Percentiles rank a stretch among this genome's conserved stretches.
Evolutionary conservation across 345 rosid genomes (phyloP).

Genomic region (Ricinus communis): DNA sequence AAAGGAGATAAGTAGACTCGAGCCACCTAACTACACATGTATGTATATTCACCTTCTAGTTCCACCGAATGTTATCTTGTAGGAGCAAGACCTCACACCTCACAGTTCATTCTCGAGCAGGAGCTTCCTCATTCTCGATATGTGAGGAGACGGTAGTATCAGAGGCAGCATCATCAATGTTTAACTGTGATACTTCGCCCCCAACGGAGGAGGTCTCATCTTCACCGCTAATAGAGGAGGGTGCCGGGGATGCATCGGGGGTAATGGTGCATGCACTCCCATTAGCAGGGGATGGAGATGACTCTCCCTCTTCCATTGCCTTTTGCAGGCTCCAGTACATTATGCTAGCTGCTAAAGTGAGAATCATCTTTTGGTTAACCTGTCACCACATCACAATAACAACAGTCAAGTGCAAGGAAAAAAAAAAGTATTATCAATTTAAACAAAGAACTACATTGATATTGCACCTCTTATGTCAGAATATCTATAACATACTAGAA

Average conservation of each 20-base stretch:
- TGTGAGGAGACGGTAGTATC: constrained; percentile 55
- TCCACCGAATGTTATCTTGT: neutral
- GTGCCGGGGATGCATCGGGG: constrained; percentile 62
- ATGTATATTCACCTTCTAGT: constrained; percentile 7
- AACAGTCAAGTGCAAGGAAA: constrained; percentile 2
- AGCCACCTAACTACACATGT: constrained; percentile 5
- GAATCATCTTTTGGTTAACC: constrained; percentile 96
- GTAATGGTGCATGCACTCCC: constrained; percentile 41
- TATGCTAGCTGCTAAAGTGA: constrained; percentile 78
- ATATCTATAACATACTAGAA: no score
- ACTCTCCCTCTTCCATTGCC: constrained; percentile 49
- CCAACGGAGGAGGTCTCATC: constrained; percentile 66
- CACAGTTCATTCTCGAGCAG: constrained; percentile 19
- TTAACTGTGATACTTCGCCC: constrained; percentile 58
- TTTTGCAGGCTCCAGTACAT: constrained; percentile 89
- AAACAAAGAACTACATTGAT: neutral
- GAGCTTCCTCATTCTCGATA: constrained; percentile 45
- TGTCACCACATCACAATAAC: constrained; percentile 28
- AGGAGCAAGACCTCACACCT: neutral
- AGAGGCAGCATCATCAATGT: constrained; percentile 59
- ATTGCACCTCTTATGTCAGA: neutral
- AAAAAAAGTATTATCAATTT: neutral
- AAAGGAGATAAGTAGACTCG: neutral
- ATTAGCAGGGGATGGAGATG: constrained; percentile 40
- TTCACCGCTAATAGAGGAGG: constrained; percentile 69